Evolutionary conservation across 345 rosid species (phyloP).

Genomic region (Boechera divaricarpa): DNA sequence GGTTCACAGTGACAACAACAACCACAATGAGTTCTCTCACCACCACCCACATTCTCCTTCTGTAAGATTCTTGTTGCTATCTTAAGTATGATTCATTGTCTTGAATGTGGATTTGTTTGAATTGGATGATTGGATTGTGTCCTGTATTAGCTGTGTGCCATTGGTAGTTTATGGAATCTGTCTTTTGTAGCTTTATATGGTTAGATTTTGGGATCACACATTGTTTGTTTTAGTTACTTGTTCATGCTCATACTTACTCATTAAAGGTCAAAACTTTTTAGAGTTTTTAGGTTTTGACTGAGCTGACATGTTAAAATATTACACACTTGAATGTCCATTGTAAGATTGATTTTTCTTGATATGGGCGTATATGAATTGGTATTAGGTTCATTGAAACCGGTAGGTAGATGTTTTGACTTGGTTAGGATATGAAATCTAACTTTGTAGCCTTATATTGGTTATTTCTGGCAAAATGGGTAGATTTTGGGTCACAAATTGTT

Average conservation of each 20-base stretch:
- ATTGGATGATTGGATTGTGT: not conserved
- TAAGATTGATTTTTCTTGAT: not conserved
- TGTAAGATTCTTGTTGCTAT: conserved; percentile 53
- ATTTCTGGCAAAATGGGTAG: not conserved
- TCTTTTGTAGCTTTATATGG: not conserved
- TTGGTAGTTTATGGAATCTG: not conserved
- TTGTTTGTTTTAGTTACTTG: not conserved
- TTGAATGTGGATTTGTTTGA: not conserved
- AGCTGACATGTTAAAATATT: not conserved
- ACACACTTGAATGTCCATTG: not conserved
- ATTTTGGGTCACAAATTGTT: conserved; percentile 14
- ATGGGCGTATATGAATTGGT: not conserved
- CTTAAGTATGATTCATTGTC: not conserved
- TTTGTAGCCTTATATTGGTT: not conserved
- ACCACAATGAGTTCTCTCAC: conserved; percentile 50
- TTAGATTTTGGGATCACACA: not conserved
- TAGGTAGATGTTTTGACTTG: not conserved
- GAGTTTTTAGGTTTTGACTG: not conserved
- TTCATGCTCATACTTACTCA: not conserved
- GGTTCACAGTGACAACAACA: conserved; percentile 46
- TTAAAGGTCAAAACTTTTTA: not conserved
- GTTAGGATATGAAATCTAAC: conserved; percentile 10
- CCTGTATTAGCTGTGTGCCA: not conserved
- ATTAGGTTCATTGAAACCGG: conserved; percentile 1
- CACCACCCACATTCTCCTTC: conserved; percentile 48